Base-by-base conservation (phyloP, 495 filamentous ascomycete species). In the Daldinia childiae region DNA sequence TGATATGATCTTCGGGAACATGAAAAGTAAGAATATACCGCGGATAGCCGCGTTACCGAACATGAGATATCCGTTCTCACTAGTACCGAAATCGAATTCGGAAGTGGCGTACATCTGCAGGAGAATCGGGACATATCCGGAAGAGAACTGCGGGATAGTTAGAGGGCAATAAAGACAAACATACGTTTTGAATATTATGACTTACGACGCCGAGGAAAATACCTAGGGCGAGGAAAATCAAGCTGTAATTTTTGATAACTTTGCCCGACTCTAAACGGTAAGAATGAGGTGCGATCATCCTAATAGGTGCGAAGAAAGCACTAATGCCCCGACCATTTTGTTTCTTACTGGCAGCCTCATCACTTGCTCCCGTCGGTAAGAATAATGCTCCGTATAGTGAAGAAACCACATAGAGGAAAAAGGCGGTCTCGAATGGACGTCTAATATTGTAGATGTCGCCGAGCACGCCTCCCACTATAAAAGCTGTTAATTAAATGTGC, bases 61-160 rank as follows among this genome's bases (percentile, higher is more conserved):
- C 80, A 87, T 85, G 14, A 87, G 77, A 66, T 76, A 82, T 14
- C 84, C 86, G 63, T 88, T 88, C 58, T 86, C 81, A 1, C 76
- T 79, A 6, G 87, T 85, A 34, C 77, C 76, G 72, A 88, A 89
- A 38, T 81, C 77, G 64, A 87, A 88, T 5, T 76, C 79, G 27
- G 86, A 84, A 0, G 86, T 88, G 17, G 84, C 83, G 59, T 85
- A 86, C 81, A 86, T 81, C 66, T 86, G 84, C 51, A 85, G 79
- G 0, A 86, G 68, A 24, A 84, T 76, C 15, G 84, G 82, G 3
- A 84, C 83, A 38, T 87, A 89, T 17, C 82, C 85, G 0, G 87
- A 87, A 0, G 87, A 85, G 14, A 88, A 74, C 79, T 83, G 36
- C 11, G 39, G 7, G 30, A 50, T 12, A 4, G 17, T 62, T 21